Evolutionary conservation across 2,329 filamentous ascomycete species (phyloP).

Genomic region (Calonectria hongkongensis): DNA sequence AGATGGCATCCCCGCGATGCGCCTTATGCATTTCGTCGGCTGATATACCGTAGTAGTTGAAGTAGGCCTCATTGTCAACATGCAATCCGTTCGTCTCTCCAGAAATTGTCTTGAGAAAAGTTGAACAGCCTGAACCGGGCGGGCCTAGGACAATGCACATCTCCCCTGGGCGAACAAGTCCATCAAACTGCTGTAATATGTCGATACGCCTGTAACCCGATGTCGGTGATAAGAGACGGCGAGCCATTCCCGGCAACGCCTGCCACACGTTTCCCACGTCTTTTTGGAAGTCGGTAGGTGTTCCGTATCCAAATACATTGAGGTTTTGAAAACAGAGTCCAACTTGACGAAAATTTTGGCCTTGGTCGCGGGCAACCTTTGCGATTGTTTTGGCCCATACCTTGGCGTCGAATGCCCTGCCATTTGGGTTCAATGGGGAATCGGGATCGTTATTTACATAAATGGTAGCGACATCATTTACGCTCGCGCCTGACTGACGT

Average conservation of each 20-base stretch:
- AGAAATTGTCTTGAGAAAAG: constrained; percentile 31
- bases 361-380: not conserved
- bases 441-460: constrained; percentile 8
- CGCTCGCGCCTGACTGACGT: not conserved
- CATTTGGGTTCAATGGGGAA: constrained; percentile 27
- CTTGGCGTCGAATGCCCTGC: constrained; percentile 7
- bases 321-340: constrained; percentile 34
- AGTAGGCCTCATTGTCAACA: constrained; percentile 7
- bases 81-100: constrained; percentile 29
- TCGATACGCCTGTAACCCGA: constrained; percentile 18
- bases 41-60: constrained; percentile 35
- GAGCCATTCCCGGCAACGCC: constrained; percentile 17
- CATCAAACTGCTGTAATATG: constrained; percentile 23
- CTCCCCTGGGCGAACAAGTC: constrained; percentile 29
- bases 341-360: constrained; percentile 27
- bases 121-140: constrained; percentile 27
- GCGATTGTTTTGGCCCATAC: constrained; percentile 20
- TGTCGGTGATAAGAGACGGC: constrained; percentile 14
- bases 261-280: constrained; percentile 29
- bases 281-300: constrained; percentile 34
- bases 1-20: constrained; percentile 27
- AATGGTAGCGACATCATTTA: not conserved
- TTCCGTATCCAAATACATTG: constrained; percentile 30
- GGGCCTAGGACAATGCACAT: constrained; percentile 29
- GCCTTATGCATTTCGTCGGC: constrained; percentile 28